Evolutionary conservation across 148 eudicot species (phyloP), one percentile per base, ranked within the genome.

Genomic region (Arbutus unedo): DNA sequence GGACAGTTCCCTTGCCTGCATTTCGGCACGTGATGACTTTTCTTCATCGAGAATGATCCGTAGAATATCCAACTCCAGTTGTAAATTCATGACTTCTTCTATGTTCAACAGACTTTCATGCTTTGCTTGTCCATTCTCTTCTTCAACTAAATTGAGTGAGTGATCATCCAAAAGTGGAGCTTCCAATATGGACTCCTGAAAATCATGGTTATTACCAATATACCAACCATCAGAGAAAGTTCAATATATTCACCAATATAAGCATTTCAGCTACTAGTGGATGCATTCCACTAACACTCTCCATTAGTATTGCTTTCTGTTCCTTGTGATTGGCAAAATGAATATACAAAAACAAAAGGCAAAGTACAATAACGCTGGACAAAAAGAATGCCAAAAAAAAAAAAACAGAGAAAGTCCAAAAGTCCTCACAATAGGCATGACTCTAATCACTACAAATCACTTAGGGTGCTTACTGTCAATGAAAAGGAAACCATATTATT

Each of bases 41-140:
- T 96, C 98, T 88, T 96, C 99, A 82, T 91, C 89, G 66, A 96
- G 90, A 77, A 96, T 93, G 79, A 89, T 89, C 83, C 90, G 94
- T 16, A 96, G 72, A 83, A 96, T 90, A 83, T 94, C 99, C 84
- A 93, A 84, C 86, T 96, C 98, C 85, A 96, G 89, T 78, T 94
- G 94, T 81, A 96, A 83, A 82, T 90, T 86, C 88, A 94, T 75
- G 67, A 96, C 18, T 77, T 90, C 91, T 85, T 94, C 96, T 41
- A 83, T 78, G 49, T 86, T 82, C 82, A 77, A 77, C 23, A 25
- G 44, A 81, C 62, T 81, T 79, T 75, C 88, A 57, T 76, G 71
- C 79, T 74, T 78, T 59, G 68, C 64, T 44, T 64, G 80, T 41
- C 75, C 81, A 56, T 75, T 82, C 74, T 85, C 85, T 48, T 84